Conservation (phyloP, 225 moss, liverwort and hornwort species). For the Thuidium tamariscinum region DNA sequence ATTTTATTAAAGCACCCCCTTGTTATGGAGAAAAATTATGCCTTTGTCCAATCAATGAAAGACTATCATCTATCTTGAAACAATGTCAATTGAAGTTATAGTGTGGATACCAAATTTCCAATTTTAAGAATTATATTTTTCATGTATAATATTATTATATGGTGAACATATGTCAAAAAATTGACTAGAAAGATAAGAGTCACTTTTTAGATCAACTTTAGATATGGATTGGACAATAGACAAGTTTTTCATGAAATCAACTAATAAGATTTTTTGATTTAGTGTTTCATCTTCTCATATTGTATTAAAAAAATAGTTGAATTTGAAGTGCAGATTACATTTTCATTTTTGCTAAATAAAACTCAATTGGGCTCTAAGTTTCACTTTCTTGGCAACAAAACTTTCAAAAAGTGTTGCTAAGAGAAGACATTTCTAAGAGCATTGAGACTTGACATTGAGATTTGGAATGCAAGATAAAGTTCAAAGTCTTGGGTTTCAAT, state of each 20-base stretch:
- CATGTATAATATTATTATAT: neutral
- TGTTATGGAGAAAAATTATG: neutral
- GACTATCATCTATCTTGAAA: neutral
- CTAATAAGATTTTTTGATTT: neutral
- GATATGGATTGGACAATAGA: neutral
- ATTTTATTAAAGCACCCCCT: accelerated
- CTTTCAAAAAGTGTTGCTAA: too few species aligned
- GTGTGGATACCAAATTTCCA: neutral
- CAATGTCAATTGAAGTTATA: accelerated
- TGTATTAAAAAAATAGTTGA: neutral
- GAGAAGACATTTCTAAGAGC: neutral
- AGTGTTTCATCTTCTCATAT: neutral
- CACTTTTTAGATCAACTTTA: neutral
- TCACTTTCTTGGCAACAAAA: too few species aligned
- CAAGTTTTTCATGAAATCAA: neutral
- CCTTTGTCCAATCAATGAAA: accelerated
- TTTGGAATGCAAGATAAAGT: accelerated
- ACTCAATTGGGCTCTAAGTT: too few species aligned
- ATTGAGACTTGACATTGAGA: neutral
- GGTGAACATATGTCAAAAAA: neutral
- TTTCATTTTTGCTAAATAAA: accelerated
- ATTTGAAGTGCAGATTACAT: accelerated
- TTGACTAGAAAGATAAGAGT: neutral
- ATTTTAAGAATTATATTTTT: neutral
- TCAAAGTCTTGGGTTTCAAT: accelerated